Conservation (phyloP, 768 basidiomycete genomes). For the Phylloporus sp. region DNA sequence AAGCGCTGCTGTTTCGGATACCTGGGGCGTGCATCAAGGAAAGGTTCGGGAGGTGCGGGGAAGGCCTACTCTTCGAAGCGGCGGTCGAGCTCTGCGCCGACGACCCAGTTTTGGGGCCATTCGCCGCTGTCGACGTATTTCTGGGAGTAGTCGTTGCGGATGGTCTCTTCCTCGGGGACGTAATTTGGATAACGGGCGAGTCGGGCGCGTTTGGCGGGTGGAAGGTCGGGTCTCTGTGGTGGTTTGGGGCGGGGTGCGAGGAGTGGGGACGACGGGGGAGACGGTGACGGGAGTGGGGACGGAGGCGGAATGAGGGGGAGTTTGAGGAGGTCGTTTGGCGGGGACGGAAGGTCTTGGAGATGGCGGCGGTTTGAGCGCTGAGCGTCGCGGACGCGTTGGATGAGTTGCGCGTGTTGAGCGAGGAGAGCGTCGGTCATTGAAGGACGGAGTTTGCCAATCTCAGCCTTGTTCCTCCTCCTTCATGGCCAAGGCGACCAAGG, state of each 20-base stretch:
- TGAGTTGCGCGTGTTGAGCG: slow-evolving; percentile 60
- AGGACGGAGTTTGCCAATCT: no score
- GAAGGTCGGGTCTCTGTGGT: slow-evolving; percentile 43
- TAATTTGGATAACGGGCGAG: slow-evolving; percentile 72
- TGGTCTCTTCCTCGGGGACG: slow-evolving; percentile 90
- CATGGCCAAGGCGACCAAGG: slow-evolving; percentile 57
- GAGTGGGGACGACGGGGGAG: slow-evolving; percentile 44
- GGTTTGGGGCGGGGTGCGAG: slow-evolving; percentile 32
- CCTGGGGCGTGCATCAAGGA: slow-evolving; percentile 36
- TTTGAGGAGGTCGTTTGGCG: slow-evolving; percentile 49
- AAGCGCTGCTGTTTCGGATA: slow-evolving; percentile 92
- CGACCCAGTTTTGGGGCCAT: slow-evolving; percentile 91
- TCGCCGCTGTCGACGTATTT: slow-evolving; percentile 87
- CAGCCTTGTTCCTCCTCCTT: no score
- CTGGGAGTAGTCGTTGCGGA: slow-evolving; percentile 92
- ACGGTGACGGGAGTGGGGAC: slow-evolving; percentile 45
- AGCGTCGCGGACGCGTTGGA: slow-evolving; percentile 48
- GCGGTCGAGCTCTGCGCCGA: slow-evolving; percentile 82
- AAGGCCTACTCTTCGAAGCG: slow-evolving; percentile 91
- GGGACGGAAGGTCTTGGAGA: slow-evolving; percentile 50
- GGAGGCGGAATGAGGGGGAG: slow-evolving; percentile 58
- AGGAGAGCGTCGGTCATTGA: no score
- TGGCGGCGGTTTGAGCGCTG: slow-evolving; percentile 57
- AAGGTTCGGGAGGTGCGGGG: not conserved
- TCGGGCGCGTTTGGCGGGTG: slow-evolving; percentile 72